phyloP scores from a whole-genome alignment of 371 early-diverging fungal species.

The Phascolomyces articulosus region DNA sequence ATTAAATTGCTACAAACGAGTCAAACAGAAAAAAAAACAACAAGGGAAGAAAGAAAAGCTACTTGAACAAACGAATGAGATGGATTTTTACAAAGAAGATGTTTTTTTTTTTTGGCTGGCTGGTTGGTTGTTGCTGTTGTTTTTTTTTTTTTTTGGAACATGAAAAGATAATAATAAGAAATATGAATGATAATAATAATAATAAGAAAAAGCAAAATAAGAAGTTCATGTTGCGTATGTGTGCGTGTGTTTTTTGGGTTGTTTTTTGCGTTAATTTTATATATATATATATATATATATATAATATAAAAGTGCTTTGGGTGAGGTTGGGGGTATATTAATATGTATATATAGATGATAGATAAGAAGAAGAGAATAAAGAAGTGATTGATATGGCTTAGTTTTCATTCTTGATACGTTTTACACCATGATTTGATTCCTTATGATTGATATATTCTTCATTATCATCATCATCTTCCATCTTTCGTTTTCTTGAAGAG shows the following conservation, averaged over 20 bases:
- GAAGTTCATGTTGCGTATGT: background rate
- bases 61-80: constrained; percentile 3
- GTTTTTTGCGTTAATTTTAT: too few relatives aligned
- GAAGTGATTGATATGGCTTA: too few relatives aligned
- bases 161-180: too few relatives aligned
- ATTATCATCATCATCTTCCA: background rate
- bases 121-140: too few relatives aligned
- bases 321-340: too few relatives aligned
- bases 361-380: too few relatives aligned
- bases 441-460: background rate
- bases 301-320: too few relatives aligned
- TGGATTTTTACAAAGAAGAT: background rate
- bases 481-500: constrained; percentile 1
- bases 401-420: background rate
- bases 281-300: too few relatives aligned
- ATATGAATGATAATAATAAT: too few relatives aligned
- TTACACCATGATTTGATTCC: background rate
- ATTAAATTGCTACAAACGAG: background rate
- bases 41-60: constrained; percentile 1
- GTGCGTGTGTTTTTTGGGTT: too few relatives aligned
- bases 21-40: background rate
- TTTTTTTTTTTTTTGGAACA: background rate
- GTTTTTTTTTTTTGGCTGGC: background rate
- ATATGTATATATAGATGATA: too few relatives aligned
- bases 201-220: background rate